A percentile compares a stretch with the other conserved stretches of the same genome.
Conservation (phyloP, 2,329 filamentous ascomycete species). For the Xylaria multiplex region DNA sequence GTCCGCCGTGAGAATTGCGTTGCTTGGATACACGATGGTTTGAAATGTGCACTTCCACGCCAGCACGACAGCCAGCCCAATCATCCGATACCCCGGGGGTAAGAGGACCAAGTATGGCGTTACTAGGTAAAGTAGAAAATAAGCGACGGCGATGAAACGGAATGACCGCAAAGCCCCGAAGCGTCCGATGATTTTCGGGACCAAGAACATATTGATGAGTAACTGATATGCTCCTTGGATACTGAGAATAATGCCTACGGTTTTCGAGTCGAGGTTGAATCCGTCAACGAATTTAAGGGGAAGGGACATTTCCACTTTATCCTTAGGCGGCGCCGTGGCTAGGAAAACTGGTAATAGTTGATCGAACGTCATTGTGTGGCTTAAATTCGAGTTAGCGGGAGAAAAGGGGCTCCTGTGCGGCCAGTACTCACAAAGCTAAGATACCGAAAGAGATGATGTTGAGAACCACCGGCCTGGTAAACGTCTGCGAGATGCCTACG, state of each 20-base stretch:
- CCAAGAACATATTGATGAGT: conserved; percentile 83
- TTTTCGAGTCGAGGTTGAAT: conserved; percentile 83
- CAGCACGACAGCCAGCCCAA: conserved; percentile 79
- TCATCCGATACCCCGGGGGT: conserved; percentile 74
- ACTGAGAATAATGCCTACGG: conserved; percentile 87
- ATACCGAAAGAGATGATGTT: conserved; percentile 93
- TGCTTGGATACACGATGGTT: conserved; percentile 89
- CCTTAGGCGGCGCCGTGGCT: conserved; percentile 68
- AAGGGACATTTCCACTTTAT: conserved; percentile 65
- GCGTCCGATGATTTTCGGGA: conserved; percentile 78
- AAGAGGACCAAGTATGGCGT: conserved; percentile 91
- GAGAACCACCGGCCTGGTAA: conserved; percentile 85
- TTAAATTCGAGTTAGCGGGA: conserved; percentile 52
- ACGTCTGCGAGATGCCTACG: conserved; percentile 65
- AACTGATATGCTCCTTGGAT: conserved; percentile 91
- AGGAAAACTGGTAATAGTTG: conserved; percentile 93
- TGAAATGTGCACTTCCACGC: conserved; percentile 94
- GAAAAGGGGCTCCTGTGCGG: conserved; percentile 23
- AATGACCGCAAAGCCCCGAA: conserved; percentile 85
- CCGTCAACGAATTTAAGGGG: conserved; percentile 92
- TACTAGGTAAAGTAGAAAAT: conserved; percentile 86
- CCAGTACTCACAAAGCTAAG: conserved; percentile 83
- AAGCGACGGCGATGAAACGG: conserved; percentile 80
- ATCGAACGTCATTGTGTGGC: conserved; percentile 97
- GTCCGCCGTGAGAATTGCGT: conserved; percentile 89